Evolutionary conservation across 2,329 filamentous ascomycete genomes (phyloP), one percentile per base, ranked within the genome.

Genomic region (Chrysosporium keratinophilum): DNA sequence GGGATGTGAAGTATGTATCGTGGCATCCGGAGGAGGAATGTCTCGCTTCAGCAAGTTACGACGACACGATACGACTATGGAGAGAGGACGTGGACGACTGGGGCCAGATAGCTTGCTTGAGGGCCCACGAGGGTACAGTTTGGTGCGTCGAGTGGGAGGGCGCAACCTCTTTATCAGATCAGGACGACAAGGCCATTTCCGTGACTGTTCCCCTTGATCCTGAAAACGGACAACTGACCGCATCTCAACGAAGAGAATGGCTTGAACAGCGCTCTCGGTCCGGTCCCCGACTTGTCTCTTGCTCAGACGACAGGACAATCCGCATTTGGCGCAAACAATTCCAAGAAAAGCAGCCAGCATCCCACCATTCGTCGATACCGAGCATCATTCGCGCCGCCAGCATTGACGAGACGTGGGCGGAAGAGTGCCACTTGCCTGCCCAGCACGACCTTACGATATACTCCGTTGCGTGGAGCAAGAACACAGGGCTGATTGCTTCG

Each of bases 41-140:
- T 45, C 78, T 98, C 17, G 93, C 88, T 5, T 93, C 85, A 64
- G 85, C 81, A n/a, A 94, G 88, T 67, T 98, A 98, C 68, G 93
- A 98, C 65, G 86, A 97, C 66, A 93, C 86, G 4, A 84, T 95
- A 33, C 75, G 91, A 55, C 72, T 97, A 55, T 97, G 91, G 83
- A 80, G 86, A 45, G 90, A 95, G 72, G 91, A 96, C 69, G 78
- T 81, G 35, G 91, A 96, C 64, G 91, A 97, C 67, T 98, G 93
- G 93, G 85, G 85, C 10, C 95, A 91, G 65, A 86, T 95, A 28
- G 80, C 85, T 9, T 80, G 89, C 44, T 74, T 97, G 23, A 81
- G 85, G 61, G 89, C 87, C 0, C 91, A 97, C 66, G 74, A 72
- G 28, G 87, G 85, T 1, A 98, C 93, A 1, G 90, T 97, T 10